Base-by-base conservation (phyloP, 2,329 filamentous ascomycete genomes). In the Trichophyton rubrum region DNA sequence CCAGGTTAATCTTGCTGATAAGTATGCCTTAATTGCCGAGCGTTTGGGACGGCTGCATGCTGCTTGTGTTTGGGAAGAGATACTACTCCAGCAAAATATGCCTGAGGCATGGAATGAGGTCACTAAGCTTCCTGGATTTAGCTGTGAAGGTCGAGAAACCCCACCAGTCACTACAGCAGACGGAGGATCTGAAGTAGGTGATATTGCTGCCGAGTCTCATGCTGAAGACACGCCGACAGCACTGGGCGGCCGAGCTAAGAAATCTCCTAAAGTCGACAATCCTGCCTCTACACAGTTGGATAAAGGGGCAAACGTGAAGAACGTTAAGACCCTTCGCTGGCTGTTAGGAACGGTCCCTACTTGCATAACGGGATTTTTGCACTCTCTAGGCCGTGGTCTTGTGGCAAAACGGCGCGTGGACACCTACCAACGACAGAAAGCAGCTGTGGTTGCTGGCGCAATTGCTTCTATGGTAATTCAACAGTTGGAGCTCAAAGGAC, bases 61-160 rank as follows among this genome's bases (percentile, higher is more conserved):
- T 47, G 86, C 86, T 59, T 88, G 90, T 62, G 80, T 95, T n/a
- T 86, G 86, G 72, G 92, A 99, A 72, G 88, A 95, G 65, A 87
- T 91, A 40, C 77, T 86, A 0, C 78, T 96, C 51, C 82, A 87
- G 65, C 85, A 83, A 58, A 79, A 82, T 59, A 86, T 96, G 56
- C 90, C 92, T 0, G 80, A 85, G 45, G 68, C 74, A 17, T 81
- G 79, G 79, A 75, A 78, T 64, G 73, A 76, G 62, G 73, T 75
- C 30, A 77, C 76, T 33, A 73, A 76, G 66, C 70, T 73, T 58
- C 74, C 74, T 40, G 67, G 70, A 27, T 70, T 72, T 53, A n/a
- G 68, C 40, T 66, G 78, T 74, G 60, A 75, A 56, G 61, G 68
- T 22, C 60, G 72, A 35, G 69, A 60, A 33, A 47, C 67, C 5